A percentile compares a stretch with the other conserved stretches of the same genome.
Evolutionary conservation across 1,139 yeast genomes (phyloP).

Genomic region (Lodderomyces elongisporus): DNA sequence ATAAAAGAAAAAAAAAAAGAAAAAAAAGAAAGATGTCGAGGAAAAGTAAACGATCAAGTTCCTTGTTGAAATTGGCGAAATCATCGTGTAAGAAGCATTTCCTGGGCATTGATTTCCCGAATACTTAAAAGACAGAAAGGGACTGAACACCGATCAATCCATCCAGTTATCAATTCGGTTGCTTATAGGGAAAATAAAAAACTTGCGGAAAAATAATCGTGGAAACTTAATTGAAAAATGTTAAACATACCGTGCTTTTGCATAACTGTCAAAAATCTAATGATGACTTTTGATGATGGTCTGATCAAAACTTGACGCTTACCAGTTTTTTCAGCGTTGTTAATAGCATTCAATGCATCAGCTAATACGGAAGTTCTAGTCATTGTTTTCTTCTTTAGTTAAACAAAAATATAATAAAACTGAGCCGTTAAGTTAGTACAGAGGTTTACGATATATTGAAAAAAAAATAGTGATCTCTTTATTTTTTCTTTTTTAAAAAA

Average conservation of each 20-base stretch:
- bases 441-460: no score
- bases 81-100: constrained; percentile 74
- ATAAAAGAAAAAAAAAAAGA: no score
- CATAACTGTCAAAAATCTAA: constrained; percentile 95
- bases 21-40: constrained; percentile 43
- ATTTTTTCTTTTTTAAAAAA: background rate
- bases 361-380: constrained; percentile 99
- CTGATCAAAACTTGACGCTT: constrained; percentile 98
- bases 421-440: no score
- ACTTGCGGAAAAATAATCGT: background rate
- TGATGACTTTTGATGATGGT: constrained; percentile 98
- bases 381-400: no score
- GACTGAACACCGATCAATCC: constrained; percentile 84
- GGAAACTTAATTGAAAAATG: no score
- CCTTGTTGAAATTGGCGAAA: constrained; percentile 15
- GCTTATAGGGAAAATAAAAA: constrained; percentile 5
- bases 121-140: constrained; percentile 96
- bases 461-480: no score
- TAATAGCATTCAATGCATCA: constrained; percentile 96
- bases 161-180: constrained; percentile 96
- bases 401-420: no score
- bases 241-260: constrained; percentile 63
- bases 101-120: constrained; percentile 73
- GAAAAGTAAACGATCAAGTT: constrained; percentile 66
- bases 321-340: constrained; percentile 99